Conservation (phyloP, 306 rosid genomes). For the Myrica gale region DNA sequence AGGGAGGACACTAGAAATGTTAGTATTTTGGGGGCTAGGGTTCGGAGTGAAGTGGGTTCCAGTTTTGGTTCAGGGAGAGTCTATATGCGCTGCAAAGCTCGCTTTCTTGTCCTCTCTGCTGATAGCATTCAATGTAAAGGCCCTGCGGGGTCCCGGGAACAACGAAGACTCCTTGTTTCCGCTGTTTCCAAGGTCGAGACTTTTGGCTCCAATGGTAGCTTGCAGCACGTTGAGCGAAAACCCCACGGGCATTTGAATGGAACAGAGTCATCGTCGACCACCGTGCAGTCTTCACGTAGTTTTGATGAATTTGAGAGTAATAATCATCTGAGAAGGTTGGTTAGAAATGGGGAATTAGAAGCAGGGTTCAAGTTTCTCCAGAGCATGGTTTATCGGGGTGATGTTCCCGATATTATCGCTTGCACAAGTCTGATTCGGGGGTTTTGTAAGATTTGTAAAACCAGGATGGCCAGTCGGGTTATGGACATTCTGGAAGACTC, state of each 20-base stretch:
- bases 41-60: conserved; percentile 25
- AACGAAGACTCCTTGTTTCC: conserved; percentile 30
- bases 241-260: conserved; percentile 35
- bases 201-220: conserved; percentile 48
- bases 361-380: conserved; percentile 64
- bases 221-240: conserved; percentile 34
- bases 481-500: conserved; percentile 73
- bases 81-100: conserved; percentile 36
- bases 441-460: conserved; percentile 62
- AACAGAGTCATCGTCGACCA: conserved; percentile 22
- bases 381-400: conserved; percentile 56
- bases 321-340: conserved; percentile 49
- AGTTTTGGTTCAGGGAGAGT: conserved; percentile 21
- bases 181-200: conserved; percentile 50
- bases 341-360: conserved; percentile 70
- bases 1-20: conserved; percentile 14
- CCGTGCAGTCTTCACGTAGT: conserved; percentile 34
- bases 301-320: conserved; percentile 56
- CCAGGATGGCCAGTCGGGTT: conserved; percentile 66
- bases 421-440: conserved; percentile 83
- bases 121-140: conserved; percentile 27
- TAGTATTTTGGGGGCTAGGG: conserved; percentile 29
- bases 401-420: conserved; percentile 70
- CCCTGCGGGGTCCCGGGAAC: conserved; percentile 19
- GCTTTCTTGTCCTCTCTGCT: conserved; percentile 27